Evolutionary conservation across 805 yeast species (phyloP).

Genomic region (Yamadazyma paraphyllophila): DNA sequence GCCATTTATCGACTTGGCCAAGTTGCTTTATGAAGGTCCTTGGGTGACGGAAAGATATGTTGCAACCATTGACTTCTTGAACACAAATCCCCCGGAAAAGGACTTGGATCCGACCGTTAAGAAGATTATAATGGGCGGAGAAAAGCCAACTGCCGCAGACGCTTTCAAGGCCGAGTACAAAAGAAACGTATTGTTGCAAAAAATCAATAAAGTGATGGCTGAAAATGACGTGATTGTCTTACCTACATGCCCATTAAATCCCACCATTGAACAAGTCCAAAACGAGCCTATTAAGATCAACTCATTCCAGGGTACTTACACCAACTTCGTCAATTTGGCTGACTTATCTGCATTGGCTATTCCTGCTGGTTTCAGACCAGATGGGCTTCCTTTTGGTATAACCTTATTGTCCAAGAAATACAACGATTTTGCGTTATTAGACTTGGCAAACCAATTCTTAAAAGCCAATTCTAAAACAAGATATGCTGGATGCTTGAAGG

Average conservation of each 20-base stretch:
- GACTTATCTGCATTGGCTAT: constrained; percentile 89
- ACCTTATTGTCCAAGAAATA: constrained; percentile 80
- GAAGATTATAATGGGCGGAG: constrained; percentile 75
- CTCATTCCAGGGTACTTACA: constrained; percentile 96
- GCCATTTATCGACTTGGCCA: constrained; percentile 76
- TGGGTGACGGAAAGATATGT: constrained; percentile 97
- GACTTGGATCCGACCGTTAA: constrained; percentile 83
- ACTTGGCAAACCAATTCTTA: constrained; percentile 74
- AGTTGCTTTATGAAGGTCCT: constrained; percentile 92
- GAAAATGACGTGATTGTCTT: constrained; percentile 76
- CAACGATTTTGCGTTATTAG: constrained; percentile 85
- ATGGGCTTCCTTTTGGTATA: constrained; percentile 88
- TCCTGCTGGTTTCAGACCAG: constrained; percentile 81
- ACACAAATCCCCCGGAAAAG: constrained; percentile 63
- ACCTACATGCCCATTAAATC: constrained; percentile 94
- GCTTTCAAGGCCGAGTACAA: constrained; percentile 84
- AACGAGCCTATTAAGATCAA: constrained; percentile 79
- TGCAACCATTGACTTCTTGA: constrained; percentile 72
- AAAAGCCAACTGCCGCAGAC: constrained; percentile 74
- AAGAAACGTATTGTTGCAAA: constrained; percentile 74
- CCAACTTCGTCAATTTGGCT: constrained; percentile 92
- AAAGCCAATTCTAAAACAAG: constrained; percentile 48
- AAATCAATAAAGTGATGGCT: constrained; percentile 51
- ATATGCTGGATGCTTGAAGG: constrained; percentile 52
- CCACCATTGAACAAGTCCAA: constrained; percentile 69